These are phyloP conservation scores for Sphenostylis stenocarpa DNA, from an alignment of 306 rosid species.

Conservation along the genomic window DNA sequence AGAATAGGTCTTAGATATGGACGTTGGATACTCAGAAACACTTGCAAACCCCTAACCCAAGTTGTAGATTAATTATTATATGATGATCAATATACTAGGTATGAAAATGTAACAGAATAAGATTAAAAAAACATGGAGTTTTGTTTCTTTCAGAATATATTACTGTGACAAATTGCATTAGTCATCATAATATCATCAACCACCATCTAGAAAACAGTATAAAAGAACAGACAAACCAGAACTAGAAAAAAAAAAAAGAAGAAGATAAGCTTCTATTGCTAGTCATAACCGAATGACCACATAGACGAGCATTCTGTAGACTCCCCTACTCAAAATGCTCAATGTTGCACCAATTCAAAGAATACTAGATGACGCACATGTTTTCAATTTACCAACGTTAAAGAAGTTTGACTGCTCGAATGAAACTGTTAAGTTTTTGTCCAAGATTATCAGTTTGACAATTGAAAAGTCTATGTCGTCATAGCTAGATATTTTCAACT, in stretches of 20 bases:
- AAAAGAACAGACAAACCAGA: constrained; percentile 14
- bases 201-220: neutral
- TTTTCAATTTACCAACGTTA: neutral
- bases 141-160: constrained; percentile 7
- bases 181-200: constrained; percentile 4
- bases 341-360: no score
- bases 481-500: neutral
- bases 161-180: neutral
- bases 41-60: neutral
- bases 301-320: neutral
- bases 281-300: neutral
- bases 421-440: neutral
- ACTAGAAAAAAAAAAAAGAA: neutral
- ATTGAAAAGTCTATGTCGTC: neutral
- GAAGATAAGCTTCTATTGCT: neutral
- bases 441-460: neutral
- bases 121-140: neutral
- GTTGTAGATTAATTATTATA: neutral
- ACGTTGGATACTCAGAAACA: neutral
- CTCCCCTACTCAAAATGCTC: constrained; percentile 6
- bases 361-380: neutral
- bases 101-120: neutral
- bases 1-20: neutral
- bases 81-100: no score
- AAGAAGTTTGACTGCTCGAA: neutral